Base-by-base conservation (phyloP, 345 rosid genomes). In the Ceriops decandra region DNA sequence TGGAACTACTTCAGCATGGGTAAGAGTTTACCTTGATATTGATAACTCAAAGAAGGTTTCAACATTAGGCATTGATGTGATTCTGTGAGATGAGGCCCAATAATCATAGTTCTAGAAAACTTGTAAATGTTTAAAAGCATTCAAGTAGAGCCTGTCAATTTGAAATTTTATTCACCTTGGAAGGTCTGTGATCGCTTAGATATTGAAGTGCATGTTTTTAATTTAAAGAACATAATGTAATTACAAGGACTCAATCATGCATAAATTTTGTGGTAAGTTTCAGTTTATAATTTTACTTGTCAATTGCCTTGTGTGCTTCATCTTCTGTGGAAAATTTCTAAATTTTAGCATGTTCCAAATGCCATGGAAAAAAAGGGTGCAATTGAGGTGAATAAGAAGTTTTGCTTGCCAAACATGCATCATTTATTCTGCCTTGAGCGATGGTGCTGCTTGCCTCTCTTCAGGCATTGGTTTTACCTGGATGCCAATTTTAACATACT, bases 1-100 rank as follows among this genome's bases (percentile, higher is more conserved):
- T 95, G 99, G 97, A 95, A 91, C 78, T 91, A 95, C 84, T 95
- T 91, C 74, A 95, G 97, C 82, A 82, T 95, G 81, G 99, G 97
- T 95, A 77, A 82, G 88, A 79, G 6, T 61, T 49, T 64, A n/a
- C 32, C 51, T 24, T 57, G 68, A 32, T 10, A 35, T 30, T 17
- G n/a, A 4, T 21, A 24, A 20, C 51, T 36, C 17, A 28, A 47
- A 47, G 32, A 16, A 47, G 7, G 20, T 64, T 27, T 32, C 35
- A 17, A 17, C 26, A 8, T 38, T 38, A 38, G 46, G 46, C 46
- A 38, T 38, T 0, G 2, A 38, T 38, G 15, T 38, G 46, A 38
- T 38, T 38, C 46, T 38, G 46, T 8, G 46, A 2, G 46, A 8
- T 38, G 2, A 38, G 46, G 46, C 46, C 46, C 38, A 35, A 35